Evolutionary conservation across 257 asterid genomes (phyloP).

Genomic region (Nicotiana benthamiana): DNA sequence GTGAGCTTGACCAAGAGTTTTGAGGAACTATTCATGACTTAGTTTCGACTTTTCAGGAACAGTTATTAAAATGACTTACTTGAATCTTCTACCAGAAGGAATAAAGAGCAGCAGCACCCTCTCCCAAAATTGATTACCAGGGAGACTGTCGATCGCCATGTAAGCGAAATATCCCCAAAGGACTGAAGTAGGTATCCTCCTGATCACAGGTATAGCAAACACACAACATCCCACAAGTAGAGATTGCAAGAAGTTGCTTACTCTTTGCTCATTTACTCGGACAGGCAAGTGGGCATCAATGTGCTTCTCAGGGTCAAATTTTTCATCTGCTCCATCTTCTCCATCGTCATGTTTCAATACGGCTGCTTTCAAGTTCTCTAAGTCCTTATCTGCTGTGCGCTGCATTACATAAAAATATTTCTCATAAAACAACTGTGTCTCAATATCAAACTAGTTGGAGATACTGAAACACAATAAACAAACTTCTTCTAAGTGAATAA

Average conservation of each 20-base stretch:
- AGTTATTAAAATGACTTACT: slow-evolving; percentile 38
- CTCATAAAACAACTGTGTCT: neutral
- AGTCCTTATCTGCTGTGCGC: slow-evolving; percentile 54
- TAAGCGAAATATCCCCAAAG: slow-evolving; percentile 98
- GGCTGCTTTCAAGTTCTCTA: slow-evolving; percentile 75
- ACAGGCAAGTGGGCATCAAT: slow-evolving; percentile 89
- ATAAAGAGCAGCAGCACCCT: slow-evolving; percentile 64
- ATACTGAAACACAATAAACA: neutral
- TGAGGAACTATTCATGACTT: neutral
- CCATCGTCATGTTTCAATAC: slow-evolving; percentile 57
- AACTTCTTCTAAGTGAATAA: neutral
- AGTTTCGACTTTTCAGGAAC: neutral
- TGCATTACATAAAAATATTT: slow-evolving; percentile 18
- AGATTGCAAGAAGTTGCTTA: slow-evolving; percentile 86
- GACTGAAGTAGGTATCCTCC: slow-evolving; percentile 83
- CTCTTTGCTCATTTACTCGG: slow-evolving; percentile 88
- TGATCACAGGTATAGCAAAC: slow-evolving; percentile 65
- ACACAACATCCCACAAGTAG: slow-evolving; percentile 63
- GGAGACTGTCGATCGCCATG: slow-evolving; percentile 97
- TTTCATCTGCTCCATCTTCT: slow-evolving; percentile 18
- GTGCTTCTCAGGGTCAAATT: slow-evolving; percentile 63
- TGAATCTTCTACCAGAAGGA: slow-evolving; percentile 83
- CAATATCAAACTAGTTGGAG: neutral
- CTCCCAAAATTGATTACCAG: slow-evolving; percentile 96
- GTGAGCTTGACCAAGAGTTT: neutral